Evolutionary conservation across 2,329 filamentous ascomycete species (phyloP).

Genomic region (Kalmusia sp.): DNA sequence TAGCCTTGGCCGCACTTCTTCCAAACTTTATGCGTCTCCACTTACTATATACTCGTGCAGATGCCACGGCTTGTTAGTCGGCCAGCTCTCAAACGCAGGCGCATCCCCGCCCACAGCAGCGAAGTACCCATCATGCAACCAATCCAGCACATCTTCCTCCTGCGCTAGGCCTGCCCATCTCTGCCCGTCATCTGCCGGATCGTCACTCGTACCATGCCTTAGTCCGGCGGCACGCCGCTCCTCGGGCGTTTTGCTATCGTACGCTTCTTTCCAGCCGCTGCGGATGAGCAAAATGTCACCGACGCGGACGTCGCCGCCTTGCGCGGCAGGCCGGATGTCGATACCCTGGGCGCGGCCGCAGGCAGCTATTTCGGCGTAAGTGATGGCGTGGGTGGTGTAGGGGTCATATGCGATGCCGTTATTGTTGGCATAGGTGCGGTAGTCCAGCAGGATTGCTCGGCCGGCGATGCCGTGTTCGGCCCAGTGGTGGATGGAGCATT

Average conservation of each 20-base stretch:
- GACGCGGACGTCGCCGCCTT: constrained; percentile 62
- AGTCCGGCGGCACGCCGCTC: constrained; percentile 45
- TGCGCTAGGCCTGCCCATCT: constrained; percentile 60
- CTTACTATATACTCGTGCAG: constrained; percentile 49
- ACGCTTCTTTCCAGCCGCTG: constrained; percentile 67
- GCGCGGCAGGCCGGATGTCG: constrained; percentile 63
- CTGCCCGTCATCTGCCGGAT: constrained; percentile 47
- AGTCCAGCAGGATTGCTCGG: constrained; percentile 54
- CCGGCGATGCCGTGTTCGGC: constrained; percentile 54
- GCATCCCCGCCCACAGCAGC: constrained; percentile 69
- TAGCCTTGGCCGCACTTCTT: no score
- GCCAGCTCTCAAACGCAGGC: constrained; percentile 69
- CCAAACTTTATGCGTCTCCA: no score
- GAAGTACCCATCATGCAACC: constrained; percentile 75
- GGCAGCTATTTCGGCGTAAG: constrained; percentile 58
- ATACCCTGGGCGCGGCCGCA: constrained; percentile 67
- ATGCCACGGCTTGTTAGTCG: constrained; percentile 54
- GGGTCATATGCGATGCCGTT: constrained; percentile 53
- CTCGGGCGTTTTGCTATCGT: constrained; percentile 54
- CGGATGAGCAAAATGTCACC: constrained; percentile 73
- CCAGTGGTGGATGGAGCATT: constrained; percentile 55
- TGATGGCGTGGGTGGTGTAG: constrained; percentile 51
- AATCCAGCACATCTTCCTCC: constrained; percentile 64
- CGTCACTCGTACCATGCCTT: constrained; percentile 54
- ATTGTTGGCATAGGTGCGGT: constrained; percentile 49